These are phyloP conservation scores for Thinopyrum elongatum DNA, from an alignment of 176 grass and related monocot genomes.

Conservation along the genomic window DNA sequence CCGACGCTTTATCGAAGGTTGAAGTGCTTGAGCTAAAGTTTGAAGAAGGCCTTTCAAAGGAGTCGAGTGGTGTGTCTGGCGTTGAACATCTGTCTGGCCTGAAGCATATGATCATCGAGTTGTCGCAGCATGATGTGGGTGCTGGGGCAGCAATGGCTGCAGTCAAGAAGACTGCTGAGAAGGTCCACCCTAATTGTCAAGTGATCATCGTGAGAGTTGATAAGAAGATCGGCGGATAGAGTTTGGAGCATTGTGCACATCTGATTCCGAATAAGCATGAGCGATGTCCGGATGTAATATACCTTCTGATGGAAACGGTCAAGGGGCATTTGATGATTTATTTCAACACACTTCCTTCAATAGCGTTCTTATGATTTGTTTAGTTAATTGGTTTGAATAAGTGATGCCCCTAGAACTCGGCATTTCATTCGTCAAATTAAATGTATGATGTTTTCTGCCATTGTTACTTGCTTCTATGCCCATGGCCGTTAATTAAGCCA, in stretches of 20 bases:
- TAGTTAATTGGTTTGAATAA: background rate
- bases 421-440: background rate
- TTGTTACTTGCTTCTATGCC: background rate
- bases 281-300: background rate
- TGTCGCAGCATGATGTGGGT: slow-evolving; percentile 2
- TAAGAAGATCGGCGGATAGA: background rate
- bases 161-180: background rate
- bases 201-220: background rate
- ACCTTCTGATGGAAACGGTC: background rate
- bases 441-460: background rate
- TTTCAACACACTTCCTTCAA: background rate
- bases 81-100: slow-evolving; percentile 29
- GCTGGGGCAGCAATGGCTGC: background rate
- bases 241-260: background rate
- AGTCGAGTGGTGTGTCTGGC: slow-evolving; percentile 19
- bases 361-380: background rate
- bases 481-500: background rate
- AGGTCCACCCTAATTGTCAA: background rate
- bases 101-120: slow-evolving; percentile 28
- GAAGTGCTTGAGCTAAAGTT: slow-evolving; percentile 36
- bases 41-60: slow-evolving; percentile 10
- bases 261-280: background rate
- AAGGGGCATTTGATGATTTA: background rate
- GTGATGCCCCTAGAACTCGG: background rate
- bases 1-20: background rate